Conservation (phyloP, 2,329 filamentous ascomycete species). For the Cladophialophora bantiana region DNA sequence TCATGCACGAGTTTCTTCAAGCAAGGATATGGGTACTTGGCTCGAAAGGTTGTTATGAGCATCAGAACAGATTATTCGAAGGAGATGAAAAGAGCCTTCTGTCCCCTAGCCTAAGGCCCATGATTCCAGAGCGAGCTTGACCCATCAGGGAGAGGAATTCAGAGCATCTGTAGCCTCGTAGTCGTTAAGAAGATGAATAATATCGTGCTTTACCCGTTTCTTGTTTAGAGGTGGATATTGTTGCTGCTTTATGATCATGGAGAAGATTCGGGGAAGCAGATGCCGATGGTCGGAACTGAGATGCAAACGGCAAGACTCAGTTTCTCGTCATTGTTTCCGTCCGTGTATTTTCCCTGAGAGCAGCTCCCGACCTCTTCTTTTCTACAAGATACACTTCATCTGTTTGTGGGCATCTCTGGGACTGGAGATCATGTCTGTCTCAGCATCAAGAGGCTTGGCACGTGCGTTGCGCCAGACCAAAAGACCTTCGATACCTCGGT, state of each 20-base stretch:
- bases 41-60: too few relatives aligned
- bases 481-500: constrained; percentile 24
- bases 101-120: too few relatives aligned
- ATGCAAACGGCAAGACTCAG: neutral
- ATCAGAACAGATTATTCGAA: too few relatives aligned
- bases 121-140: too few relatives aligned
- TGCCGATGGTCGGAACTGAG: neutral
- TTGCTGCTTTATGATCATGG: neutral
- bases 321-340: constrained; percentile 10
- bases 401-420: neutral
- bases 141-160: too few relatives aligned
- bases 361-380: neutral
- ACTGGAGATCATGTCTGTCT: constrained; percentile 22
- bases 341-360: neutral
- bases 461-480: constrained; percentile 29
- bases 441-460: constrained; percentile 26
- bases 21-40: too few relatives aligned
- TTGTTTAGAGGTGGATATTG: neutral
- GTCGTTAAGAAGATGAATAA: neutral
- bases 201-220: neutral
- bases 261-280: neutral
- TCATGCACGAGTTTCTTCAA: too few relatives aligned
- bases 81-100: too few relatives aligned
- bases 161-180: neutral
- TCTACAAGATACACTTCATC: neutral